Base-by-base conservation (phyloP, 441 rosid genomes). In the Lepidium campestre region DNA sequence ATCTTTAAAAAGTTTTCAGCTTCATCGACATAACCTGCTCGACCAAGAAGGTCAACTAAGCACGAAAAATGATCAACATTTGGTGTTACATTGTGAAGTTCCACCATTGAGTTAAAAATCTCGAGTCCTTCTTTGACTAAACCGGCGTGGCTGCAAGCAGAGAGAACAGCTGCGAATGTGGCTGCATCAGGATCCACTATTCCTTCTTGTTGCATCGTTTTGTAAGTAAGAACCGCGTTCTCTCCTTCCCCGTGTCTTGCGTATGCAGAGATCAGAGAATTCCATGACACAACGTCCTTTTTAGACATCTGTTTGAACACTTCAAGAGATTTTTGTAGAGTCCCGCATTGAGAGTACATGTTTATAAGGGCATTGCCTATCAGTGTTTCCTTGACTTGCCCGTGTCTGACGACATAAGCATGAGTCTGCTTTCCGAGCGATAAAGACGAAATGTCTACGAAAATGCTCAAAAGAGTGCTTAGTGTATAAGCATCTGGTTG, bases 71-170 rank as follows among this genome's bases (percentile, higher is more conserved):
- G 91, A 75, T 81, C 86, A 36, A 70, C 80, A 39, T 46, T 75
- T 10, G 80, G 87, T 35, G 22, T 50, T 27, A 78, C 14, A 41
- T 81, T 53, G 27, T 72, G 68, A 40, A 50, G 44, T 50, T 63
- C 78, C 62, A 78, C 71, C 82, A 86, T 81, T 27, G 75, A 73
- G 65, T 77, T 71, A 52, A 84, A 81, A 29, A 81, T 67, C 44
- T 67, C 77, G 27, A 73, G 62, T 41, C 86, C 87, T 17, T 84
- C 80, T 44, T 74, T 40, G 15, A 86, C 81, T 66, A 86, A 47
- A 69, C 86, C 87, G 4, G 81, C 64, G 70, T 80, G 91, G 74
- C 87, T 81, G 54, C 89, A 86, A 57, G 83, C 89, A 31, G 91
- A 84, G 50, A 86, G 79, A 65, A 78, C 65, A 6, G 81, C 75